Evolutionary conservation across 495 filamentous ascomycete species (phyloP), one percentile per base, ranked within the genome.

Genomic region (Lindgomyces ingoldianus): DNA sequence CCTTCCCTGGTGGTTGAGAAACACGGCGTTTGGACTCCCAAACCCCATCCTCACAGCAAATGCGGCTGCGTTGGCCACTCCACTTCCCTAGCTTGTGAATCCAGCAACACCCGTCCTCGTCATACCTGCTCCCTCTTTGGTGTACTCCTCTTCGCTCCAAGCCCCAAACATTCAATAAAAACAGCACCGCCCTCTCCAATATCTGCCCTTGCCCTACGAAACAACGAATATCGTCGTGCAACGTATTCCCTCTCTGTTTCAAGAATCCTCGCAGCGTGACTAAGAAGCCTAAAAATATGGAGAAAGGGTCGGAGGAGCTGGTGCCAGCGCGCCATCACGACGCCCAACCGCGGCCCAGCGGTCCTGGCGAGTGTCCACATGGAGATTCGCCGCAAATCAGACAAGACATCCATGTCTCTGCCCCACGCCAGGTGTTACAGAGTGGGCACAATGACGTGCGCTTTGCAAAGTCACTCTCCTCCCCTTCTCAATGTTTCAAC

Each of bases 181-280:
- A 39, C 33, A 39, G 21, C 36, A 49, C 18, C 49, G 29, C 10
- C 19, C 4, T 14, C 25, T 16, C 33, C 10, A 51, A 14, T 11
- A 14, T 21, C 49, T 21, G 10, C 21, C 14, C 2, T 11, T 16
- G 3, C n/a, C 11, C 48, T 46, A 45, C 59, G 48, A 62, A 54
- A 18, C 48, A 55, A 45, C 59, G 48, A 62, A 54, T 54, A 25
- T 55, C 48, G 24, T 24, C 9, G 46, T 29, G 58, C 58, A 52
- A 61, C 58, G 58, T 61, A 52, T 51, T 30, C 48, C 29, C 45
- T 57, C 22, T 52, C 27, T 51, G 27, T 8, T 11, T 51, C 57
- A 36, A 29, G 22, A 18, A 2, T 27, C 14, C 9, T n/a, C 4
- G 33, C 4, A 16, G 30, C 21, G 27, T n/a, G 47, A 54, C 51